Conservation (phyloP, 768 basidiomycete species). For the Cubamyces lactineus region DNA sequence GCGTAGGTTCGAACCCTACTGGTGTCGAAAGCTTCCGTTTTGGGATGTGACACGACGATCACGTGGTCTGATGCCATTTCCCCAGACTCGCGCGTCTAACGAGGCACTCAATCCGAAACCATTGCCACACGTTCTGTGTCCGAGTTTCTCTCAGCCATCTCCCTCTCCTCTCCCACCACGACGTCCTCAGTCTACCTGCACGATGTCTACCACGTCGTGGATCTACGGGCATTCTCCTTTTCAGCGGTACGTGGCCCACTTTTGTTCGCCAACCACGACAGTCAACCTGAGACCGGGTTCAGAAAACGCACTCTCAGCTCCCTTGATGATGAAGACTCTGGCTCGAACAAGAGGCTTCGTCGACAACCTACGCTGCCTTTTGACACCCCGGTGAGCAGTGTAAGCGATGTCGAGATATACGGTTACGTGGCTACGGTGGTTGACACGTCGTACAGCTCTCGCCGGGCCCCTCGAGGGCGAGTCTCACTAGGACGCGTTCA, state of each 20-base stretch:
- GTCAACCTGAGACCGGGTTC: slow-evolving; percentile 7
- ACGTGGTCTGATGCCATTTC: slow-evolving; percentile 9
- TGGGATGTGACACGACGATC: slow-evolving; percentile 14
- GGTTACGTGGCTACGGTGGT: background rate
- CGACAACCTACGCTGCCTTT: slow-evolving; percentile 10
- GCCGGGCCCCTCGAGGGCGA: slow-evolving; percentile 5
- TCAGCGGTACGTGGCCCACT: background rate
- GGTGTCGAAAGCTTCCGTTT: slow-evolving; percentile 11
- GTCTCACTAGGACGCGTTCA: slow-evolving; percentile 9
- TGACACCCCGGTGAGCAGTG: slow-evolving; percentile 12
- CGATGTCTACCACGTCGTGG: background rate
- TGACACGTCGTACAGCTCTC: slow-evolving; percentile 13
- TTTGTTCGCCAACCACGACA: background rate
- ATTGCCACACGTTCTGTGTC: slow-evolving; percentile 10
- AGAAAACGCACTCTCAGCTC: slow-evolving; percentile 18
- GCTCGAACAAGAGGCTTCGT: slow-evolving; percentile 13
- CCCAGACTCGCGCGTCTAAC: slow-evolving; percentile 8
- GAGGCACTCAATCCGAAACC: background rate
- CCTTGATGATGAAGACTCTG: slow-evolving; percentile 7
- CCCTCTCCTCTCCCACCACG: slow-evolving; percentile 3
- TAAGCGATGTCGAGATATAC: background rate
- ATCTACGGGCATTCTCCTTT: background rate
- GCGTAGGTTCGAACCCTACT: slow-evolving; percentile 15
- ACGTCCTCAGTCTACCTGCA: background rate
- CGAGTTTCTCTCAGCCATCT: slow-evolving; percentile 13